A percentile compares a stretch with the other conserved stretches of the same genome.
Conservation (phyloP, 371 early-diverging fungal species). For the Capillidium rhysosporum region DNA sequence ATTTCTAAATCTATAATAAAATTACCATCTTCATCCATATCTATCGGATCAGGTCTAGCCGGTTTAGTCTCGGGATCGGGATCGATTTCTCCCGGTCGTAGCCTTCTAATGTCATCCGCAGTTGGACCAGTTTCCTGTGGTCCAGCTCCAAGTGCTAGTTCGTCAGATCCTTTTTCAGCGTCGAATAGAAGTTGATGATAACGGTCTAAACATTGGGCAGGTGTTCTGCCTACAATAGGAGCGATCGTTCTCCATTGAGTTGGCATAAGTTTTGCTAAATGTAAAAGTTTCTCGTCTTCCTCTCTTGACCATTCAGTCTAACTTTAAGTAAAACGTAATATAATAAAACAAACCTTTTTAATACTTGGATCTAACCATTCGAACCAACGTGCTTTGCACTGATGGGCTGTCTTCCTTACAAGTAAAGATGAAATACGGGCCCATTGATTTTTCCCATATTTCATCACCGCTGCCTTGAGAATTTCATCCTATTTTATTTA, state of each 20-base stretch:
- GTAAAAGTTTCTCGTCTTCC: conserved; percentile 92
- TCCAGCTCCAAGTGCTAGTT: conserved; percentile 39
- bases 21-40: conserved; percentile 94
- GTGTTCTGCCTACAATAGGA: conserved; percentile 93
- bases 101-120: conserved; percentile 52
- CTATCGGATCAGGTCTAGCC: conserved; percentile 93
- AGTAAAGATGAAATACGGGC: conserved; percentile 91
- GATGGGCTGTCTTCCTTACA: conserved; percentile 87
- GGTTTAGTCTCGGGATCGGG: conserved; percentile 93
- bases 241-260: conserved; percentile 98
- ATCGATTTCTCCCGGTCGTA: conserved; percentile 92
- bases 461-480: conserved; percentile 92
- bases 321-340: not conserved
- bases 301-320: conserved; percentile 95
- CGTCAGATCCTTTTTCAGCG: conserved; percentile 53
- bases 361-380: conserved; percentile 98
- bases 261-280: conserved; percentile 96
- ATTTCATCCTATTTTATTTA: conserved; percentile 57
- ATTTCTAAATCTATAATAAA: not conserved
- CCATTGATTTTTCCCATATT: conserved; percentile 98
- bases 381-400: conserved; percentile 97
- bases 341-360: conserved; percentile 44
- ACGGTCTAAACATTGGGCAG: conserved; percentile 92
- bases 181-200: conserved; percentile 90
- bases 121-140: conserved; percentile 48